Base-by-base conservation (phyloP, 2,329 filamentous ascomycete genomes). In the Thyridium curvatum region DNA sequence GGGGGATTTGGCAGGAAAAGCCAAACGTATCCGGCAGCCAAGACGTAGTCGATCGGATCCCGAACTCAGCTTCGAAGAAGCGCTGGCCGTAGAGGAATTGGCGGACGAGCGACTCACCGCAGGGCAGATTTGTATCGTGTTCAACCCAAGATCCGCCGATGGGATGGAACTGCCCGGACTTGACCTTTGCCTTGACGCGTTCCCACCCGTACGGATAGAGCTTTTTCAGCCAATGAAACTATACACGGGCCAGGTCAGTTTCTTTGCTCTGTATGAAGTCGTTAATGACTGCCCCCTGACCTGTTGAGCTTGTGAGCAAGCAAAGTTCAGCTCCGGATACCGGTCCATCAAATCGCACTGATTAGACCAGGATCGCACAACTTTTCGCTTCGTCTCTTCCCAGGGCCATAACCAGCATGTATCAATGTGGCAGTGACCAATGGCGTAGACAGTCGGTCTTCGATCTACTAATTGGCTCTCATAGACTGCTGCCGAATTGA, bases 391-490 rank as follows among this genome's bases (percentile, higher is more conserved):
- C 0, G 80, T 84, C 60, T 84, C 80, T 3, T 74, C 79, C 65
- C 77, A 84, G 0, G 80, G 80, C 80, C 80, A 84, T 14, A 84
- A 60, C 80, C 80, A 84, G 53, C 79, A 83, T 0, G 77, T 82
- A 50, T 84, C 80, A 44, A 84, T 84, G 51, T 84, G 80, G 46
- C 80, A 84, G 48, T 84, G 76, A 2, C 80, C 80, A 37, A 84
- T 77, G 3, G 69, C 80, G 38, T 68, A 76, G 8, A 84, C 72
- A 32, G 80, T 68, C 5, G 74, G 65, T 16, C 73, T 60, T 3
- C 73, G 68, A 35, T 71, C 68, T 18, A 62, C 68, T 18, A 62
- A 29, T 3, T 32, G 26, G 18, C 29, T 64, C 6, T 74, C 64
- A 47, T 83, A 84, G 5, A 83, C 75, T 33, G 75, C 66, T 6